These are phyloP conservation scores for Sergeia podlipaevii DNA, from an alignment of 208 protist species.

Conservation along the genomic window DNA sequence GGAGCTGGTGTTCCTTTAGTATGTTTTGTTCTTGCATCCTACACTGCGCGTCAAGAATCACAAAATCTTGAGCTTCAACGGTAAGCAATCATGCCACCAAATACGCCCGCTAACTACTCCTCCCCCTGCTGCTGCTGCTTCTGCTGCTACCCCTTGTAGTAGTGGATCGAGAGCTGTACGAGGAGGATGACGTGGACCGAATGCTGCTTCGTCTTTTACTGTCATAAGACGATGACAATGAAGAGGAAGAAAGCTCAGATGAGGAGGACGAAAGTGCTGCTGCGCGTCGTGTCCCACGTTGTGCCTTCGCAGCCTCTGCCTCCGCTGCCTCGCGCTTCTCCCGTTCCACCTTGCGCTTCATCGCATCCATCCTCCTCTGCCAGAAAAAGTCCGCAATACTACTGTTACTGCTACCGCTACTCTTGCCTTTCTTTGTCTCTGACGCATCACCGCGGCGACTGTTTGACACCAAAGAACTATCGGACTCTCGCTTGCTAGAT, in stretches of 20 bases:
- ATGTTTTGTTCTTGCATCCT: slow-evolving; percentile 1
- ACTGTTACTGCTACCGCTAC: slow-evolving; percentile 7
- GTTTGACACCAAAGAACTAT: too few relatives aligned
- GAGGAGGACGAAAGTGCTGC: slow-evolving; percentile 1
- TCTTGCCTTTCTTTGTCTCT: background rate
- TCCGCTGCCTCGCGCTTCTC: slow-evolving; percentile 7
- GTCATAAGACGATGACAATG: background rate
- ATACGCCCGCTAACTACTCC: too few relatives aligned
- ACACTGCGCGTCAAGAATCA: too few relatives aligned
- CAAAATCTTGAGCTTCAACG: too few relatives aligned
- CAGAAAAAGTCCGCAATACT: slow-evolving; percentile 36
- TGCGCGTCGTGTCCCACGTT: background rate
- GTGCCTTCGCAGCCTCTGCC: background rate
- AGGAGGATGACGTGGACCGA: background rate
- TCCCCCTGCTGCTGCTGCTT: slow-evolving; percentile 1
- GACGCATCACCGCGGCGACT: too few relatives aligned
- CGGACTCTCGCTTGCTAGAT: too few relatives aligned
- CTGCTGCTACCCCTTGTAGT: background rate
- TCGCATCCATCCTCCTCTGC: slow-evolving; percentile 17
- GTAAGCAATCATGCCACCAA: too few relatives aligned
- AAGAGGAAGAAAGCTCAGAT: background rate
- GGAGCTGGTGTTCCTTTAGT: background rate
- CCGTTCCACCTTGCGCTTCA: slow-evolving; percentile 13
- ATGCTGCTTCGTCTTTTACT: background rate
- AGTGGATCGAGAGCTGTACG: background rate